A percentile compares a stretch with the other conserved stretches of the same genome.
These are phyloP conservation scores for Herpetospermum pedunculosum DNA, from an alignment of 306 rosid genomes.

Conservation along the genomic window DNA sequence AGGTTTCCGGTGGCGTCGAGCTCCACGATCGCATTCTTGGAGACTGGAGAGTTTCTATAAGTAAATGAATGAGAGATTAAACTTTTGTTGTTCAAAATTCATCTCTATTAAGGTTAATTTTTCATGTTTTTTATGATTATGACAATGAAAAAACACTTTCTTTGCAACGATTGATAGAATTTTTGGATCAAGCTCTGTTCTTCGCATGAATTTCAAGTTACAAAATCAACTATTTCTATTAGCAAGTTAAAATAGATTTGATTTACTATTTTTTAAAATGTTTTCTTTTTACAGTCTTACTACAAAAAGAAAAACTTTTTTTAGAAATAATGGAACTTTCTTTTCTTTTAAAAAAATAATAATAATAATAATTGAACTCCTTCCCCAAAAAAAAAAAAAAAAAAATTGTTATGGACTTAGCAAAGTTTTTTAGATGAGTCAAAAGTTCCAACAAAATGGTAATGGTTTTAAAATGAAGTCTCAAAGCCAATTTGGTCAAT, in stretches of 20 bases:
- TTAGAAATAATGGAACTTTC: background rate
- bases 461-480: too few relatives aligned
- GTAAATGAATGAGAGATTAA: constrained; percentile 30
- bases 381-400: background rate
- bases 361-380: too few relatives aligned
- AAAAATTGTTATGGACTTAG: too few relatives aligned
- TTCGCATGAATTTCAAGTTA: background rate
- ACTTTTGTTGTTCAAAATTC: background rate
- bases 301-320: background rate
- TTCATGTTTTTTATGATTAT: background rate
- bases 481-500: too few relatives aligned
- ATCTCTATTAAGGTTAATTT: background rate
- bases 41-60: constrained; percentile 58
- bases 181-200: background rate
- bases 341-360: background rate
- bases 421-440: background rate
- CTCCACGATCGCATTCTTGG: constrained; percentile 62
- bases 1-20: constrained; percentile 69
- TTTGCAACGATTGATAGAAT: background rate
- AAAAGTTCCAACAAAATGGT: background rate
- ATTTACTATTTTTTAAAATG: background rate
- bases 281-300: background rate
- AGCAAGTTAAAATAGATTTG: too few relatives aligned
- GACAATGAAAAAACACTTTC: background rate
- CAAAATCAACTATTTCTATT: background rate